Conservation (phyloP, 495 filamentous ascomycete genomes). For the Antarctomyces pellizariae region DNA sequence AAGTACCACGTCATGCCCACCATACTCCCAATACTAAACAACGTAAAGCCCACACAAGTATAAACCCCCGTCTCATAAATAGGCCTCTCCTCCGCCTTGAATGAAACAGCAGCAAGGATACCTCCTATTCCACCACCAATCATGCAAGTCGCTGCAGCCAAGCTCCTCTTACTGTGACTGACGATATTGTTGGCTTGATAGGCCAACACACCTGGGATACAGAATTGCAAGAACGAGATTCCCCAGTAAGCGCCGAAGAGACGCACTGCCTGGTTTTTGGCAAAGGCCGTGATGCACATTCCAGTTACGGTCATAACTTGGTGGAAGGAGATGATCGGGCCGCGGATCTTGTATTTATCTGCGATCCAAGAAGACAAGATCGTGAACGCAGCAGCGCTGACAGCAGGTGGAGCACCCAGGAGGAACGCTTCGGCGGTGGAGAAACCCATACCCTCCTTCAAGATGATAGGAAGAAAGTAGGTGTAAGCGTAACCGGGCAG, state of each 20-base stretch:
- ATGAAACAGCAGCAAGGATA: too few species aligned
- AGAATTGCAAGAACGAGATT: too few species aligned
- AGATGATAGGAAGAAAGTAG: conserved; percentile 51
- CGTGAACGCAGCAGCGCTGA: conserved; percentile 49
- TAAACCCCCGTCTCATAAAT: too few species aligned
- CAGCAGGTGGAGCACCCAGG: conserved; percentile 55
- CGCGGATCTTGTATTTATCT: conserved; percentile 39
- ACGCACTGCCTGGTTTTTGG: conserved; percentile 38
- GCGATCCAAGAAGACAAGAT: conserved; percentile 43
- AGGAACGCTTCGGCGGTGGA: conserved; percentile 39
- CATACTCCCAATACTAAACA: too few species aligned
- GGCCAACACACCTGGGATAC: conserved; percentile 48
- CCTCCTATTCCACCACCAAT: conserved; percentile 54
- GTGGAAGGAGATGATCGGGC: conserved; percentile 53
- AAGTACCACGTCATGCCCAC: too few species aligned
- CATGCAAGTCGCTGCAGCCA: conserved; percentile 41
- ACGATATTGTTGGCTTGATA: conserved; percentile 52
- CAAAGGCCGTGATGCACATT: conserved; percentile 53
- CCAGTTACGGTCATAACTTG: conserved; percentile 43
- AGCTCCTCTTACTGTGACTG: conserved; percentile 56
- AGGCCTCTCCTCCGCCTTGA: too few species aligned
- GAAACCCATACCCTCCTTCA: conserved; percentile 51
- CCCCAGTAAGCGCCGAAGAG: conserved; percentile 62
- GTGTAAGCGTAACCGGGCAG: too few species aligned
- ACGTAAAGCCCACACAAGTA: too few species aligned